Conservation (phyloP, 2,329 filamentous ascomycete species). For the Aquanectria penicillioides region DNA sequence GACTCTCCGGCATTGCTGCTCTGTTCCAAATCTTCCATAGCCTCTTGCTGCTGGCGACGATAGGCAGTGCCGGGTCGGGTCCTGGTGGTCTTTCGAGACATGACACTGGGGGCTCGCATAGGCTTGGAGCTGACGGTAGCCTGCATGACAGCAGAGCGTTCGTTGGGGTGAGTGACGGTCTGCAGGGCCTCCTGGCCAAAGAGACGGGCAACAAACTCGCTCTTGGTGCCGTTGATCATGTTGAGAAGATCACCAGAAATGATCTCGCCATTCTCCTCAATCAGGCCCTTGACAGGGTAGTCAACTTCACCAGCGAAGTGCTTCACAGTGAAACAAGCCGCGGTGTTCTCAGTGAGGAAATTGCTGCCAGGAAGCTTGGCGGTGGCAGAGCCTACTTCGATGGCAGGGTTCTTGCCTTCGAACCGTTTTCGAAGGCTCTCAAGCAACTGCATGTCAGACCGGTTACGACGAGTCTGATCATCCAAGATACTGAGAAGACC, state of each 20-base stretch:
- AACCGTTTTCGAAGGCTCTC: slow-evolving; percentile 94
- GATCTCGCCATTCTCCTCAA: slow-evolving; percentile 96
- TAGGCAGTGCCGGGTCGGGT: slow-evolving; percentile 46
- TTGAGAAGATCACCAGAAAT: slow-evolving; percentile 97
- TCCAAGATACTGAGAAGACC: slow-evolving; percentile 94
- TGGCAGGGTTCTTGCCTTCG: slow-evolving; percentile 92
- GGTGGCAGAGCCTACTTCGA: slow-evolving; percentile 79
- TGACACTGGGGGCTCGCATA: slow-evolving; percentile 90
- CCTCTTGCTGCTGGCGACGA: slow-evolving; percentile 54
- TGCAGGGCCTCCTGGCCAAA: slow-evolving; percentile 97
- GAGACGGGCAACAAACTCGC: slow-evolving; percentile 86
- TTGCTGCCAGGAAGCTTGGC: slow-evolving; percentile 87
- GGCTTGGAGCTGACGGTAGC: slow-evolving; percentile 97
- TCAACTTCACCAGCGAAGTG: slow-evolving; percentile 98
- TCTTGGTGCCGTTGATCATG: slow-evolving; percentile 87
- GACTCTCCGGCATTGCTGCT: slow-evolving; percentile 59
- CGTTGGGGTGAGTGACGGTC: slow-evolving; percentile 91
- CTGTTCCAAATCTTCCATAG: slow-evolving; percentile 59
- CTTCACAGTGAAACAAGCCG: slow-evolving; percentile 87
- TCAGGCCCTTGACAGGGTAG: slow-evolving; percentile 84
- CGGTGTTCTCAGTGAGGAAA: slow-evolving; percentile 83
- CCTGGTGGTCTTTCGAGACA: slow-evolving; percentile 76
- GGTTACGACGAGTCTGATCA: slow-evolving; percentile 90
- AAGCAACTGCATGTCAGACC: slow-evolving; percentile 88
- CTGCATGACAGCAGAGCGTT: slow-evolving; percentile 91